Conservation (phyloP, 2,329 filamentous ascomycete species). For the Leptographium wingfieldii region DNA sequence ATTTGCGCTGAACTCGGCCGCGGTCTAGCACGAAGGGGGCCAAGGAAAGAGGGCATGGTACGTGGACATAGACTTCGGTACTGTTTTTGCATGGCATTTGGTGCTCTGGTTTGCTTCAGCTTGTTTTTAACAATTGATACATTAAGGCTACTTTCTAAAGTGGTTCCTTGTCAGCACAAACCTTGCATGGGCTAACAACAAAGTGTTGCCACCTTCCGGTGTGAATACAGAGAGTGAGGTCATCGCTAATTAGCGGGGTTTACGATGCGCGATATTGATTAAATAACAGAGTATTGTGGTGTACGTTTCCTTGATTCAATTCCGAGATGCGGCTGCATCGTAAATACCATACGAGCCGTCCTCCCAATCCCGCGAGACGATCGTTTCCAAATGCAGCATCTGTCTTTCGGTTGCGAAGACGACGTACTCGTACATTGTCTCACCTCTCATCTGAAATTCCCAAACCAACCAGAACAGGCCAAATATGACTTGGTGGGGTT, state of each 20-base stretch:
- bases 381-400: neutral
- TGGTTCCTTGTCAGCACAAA: neutral
- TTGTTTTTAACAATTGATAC: neutral
- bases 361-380: neutral
- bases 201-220: too few species aligned
- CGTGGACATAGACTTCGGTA: neutral
- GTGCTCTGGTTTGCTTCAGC: neutral
- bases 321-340: too few species aligned
- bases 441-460: neutral
- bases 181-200: too few species aligned
- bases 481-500: neutral
- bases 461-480: neutral
- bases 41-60: neutral
- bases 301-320: neutral
- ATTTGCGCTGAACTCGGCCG: neutral
- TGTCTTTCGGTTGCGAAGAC: neutral
- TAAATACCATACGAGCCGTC: neutral
- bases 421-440: neutral
- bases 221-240: too few species aligned
- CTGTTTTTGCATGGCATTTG: neutral
- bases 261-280: too few species aligned
- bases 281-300: too few species aligned
- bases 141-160: neutral
- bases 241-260: too few species aligned
- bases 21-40: too few species aligned